Evolutionary conservation across 805 yeast genomes (phyloP).

Genomic region (Yarrowia bubula): DNA sequence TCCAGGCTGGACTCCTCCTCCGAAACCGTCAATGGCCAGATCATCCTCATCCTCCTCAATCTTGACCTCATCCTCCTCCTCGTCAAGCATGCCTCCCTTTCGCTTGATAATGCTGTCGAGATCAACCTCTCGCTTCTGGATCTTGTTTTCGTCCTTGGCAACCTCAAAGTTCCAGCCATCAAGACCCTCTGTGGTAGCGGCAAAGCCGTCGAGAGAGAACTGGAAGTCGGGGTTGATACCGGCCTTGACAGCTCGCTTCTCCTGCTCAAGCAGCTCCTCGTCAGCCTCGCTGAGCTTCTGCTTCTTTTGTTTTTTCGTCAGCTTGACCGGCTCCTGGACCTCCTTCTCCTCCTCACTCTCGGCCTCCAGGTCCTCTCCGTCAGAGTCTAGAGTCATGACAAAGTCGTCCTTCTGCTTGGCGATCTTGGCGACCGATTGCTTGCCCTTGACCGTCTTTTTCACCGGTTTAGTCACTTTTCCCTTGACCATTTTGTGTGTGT

Average conservation of each 20-base stretch:
- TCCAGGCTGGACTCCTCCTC: conserved; percentile 35
- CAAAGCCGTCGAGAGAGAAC: conserved; percentile 56
- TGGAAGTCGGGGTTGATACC: conserved; percentile 67
- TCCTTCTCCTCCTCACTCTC: conserved; percentile 38
- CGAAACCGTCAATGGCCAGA: conserved; percentile 46
- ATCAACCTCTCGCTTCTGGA: conserved; percentile 63
- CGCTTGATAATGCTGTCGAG: conserved; percentile 82
- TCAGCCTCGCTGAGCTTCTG: conserved; percentile 37
- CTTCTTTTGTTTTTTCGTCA: conserved; percentile 33
- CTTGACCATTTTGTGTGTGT: conserved; percentile 9
- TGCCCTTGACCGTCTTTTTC: neutral
- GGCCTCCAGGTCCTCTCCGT: conserved; percentile 63
- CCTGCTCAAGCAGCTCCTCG: conserved; percentile 42
- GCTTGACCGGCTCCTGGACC: conserved; percentile 28
- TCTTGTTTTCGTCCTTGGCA: conserved; percentile 44
- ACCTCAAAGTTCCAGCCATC: conserved; percentile 85
- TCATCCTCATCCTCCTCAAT: conserved; percentile 44
- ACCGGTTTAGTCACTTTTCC: conserved; percentile 15
- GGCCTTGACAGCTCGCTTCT: conserved; percentile 9
- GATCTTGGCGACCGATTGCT: conserved; percentile 15
- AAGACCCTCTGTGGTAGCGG: conserved; percentile 41
- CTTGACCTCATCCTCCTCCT: conserved; percentile 41
- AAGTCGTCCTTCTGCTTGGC: conserved; percentile 48
- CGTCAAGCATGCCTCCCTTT: conserved; percentile 73
- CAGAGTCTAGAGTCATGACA: conserved; percentile 75